Percentiles rank a stretch among this genome's conserved stretches.
Evolutionary conservation across 257 asterid genomes (phyloP).

Genomic region (Linaria vulgaris): DNA sequence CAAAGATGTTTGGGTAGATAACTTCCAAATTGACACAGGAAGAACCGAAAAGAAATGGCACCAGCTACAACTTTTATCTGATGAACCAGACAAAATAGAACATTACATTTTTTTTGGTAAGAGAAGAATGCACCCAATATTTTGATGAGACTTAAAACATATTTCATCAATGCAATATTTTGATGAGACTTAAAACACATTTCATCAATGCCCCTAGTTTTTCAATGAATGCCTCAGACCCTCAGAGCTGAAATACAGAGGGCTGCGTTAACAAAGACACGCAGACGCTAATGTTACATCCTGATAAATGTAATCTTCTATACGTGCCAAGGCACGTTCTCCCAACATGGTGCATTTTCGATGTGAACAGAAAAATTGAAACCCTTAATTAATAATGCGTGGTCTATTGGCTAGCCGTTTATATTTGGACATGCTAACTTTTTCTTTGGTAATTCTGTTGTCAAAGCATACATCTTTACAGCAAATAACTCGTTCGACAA

Average conservation of each 20-base stretch:
- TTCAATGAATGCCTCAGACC: not conserved
- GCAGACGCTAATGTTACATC: not conserved
- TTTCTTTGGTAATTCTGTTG: constrained; percentile 64
- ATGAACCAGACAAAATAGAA: too few relatives aligned
- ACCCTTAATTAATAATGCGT: constrained; percentile 56
- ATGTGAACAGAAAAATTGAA: not conserved
- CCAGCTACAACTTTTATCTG: too few relatives aligned
- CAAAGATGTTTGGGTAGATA: too few relatives aligned
- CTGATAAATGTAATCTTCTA: not conserved
- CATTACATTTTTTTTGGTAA: too few relatives aligned
- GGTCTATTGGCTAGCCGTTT: constrained; percentile 59
- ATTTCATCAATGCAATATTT: too few relatives aligned
- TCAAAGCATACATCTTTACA: constrained; percentile 91
- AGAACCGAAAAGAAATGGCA: too few relatives aligned
- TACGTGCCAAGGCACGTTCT: not conserved
- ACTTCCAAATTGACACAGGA: too few relatives aligned
- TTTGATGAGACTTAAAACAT: too few relatives aligned
- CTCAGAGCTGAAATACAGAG: constrained; percentile 9
- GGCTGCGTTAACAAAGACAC: not conserved
- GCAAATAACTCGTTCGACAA: constrained; percentile 76
- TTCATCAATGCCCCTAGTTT: not conserved
- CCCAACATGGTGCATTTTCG: not conserved
- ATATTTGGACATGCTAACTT: constrained; percentile 41
- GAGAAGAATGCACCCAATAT: too few relatives aligned
- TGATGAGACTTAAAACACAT: too few relatives aligned